Conservation (phyloP, 2,329 filamentous ascomycete genomes). For the Cordyceps farinosa region DNA sequence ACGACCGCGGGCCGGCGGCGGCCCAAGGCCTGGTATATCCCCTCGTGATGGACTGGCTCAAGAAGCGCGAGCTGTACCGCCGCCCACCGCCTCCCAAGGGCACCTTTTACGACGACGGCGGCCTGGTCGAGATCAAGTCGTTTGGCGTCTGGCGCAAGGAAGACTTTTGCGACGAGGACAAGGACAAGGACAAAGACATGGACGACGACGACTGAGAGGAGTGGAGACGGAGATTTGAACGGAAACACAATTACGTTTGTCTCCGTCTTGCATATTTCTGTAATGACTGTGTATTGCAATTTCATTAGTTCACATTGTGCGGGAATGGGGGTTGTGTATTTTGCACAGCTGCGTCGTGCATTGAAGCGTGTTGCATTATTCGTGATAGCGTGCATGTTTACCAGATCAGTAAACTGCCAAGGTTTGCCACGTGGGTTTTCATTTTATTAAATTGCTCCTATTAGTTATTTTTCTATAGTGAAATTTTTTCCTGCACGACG, state of each 20-base stretch:
- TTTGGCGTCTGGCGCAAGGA: background rate
- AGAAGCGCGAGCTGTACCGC: constrained; percentile 53
- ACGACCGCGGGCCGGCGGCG: constrained; percentile 39
- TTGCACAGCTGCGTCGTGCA: background rate
- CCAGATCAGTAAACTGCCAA: background rate
- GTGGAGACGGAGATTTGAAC: background rate
- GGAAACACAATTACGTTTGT: background rate
- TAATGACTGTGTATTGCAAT: background rate
- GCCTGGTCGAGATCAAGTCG: background rate
- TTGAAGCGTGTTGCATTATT: background rate
- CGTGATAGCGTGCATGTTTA: background rate
- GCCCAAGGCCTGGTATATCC: constrained; percentile 54
- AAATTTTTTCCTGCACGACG: background rate
- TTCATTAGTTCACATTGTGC: background rate
- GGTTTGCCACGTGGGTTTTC: background rate
- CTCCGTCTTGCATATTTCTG: background rate
- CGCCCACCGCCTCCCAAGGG: constrained; percentile 15
- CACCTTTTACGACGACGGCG: constrained; percentile 24
- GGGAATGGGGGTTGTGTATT: background rate
- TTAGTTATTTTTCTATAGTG: background rate
- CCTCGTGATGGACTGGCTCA: constrained; percentile 56
- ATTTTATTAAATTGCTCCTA: background rate
- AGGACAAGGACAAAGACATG: background rate
- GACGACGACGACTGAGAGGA: background rate
- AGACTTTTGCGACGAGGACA: background rate